Evolutionary conservation across 1,284 basidiomycete genomes (phyloP), one percentile per base, ranked within the genome.

Genomic region (Irpex rosettiformis): DNA sequence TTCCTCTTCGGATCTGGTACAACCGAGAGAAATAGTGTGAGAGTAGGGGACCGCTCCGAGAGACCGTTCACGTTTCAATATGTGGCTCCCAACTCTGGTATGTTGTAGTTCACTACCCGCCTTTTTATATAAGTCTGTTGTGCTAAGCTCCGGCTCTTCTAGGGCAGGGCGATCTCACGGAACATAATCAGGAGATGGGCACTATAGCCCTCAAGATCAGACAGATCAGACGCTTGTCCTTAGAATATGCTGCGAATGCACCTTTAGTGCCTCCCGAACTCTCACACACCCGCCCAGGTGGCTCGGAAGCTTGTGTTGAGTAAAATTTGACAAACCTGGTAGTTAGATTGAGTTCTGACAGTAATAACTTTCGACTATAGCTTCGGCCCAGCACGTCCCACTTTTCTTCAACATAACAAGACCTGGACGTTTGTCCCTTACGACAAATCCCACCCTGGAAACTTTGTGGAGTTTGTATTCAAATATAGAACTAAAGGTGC

Each of bases 401-500:
- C 77, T 10, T 70, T 65, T 25, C 65, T 71, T 22, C 82, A 82
- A 58, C 73, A 69, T 57, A 70, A 70, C 5, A 67, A 70, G 22
- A 88, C 86, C 3, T 86, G 81, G 82, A 66, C 69, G 5, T 75
- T 83, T 3, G 72, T 74, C 58, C 74, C 81, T 0, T 74, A 79
- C 59, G 77, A 79, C 43, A 69, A 70, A 42, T 61, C 68, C 62
- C 51, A 67, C 3, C 69, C 67, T 3, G 75, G 71, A 16, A 78
- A 81, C 16, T 80, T 79, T 55, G 82, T 87, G 22, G 80, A 82
- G 4, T 88, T 88, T 64, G 73, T 80, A 2, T 88, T 77, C 61
- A 67, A 82, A 47, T 88, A 88, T 67, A 74, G 83, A 30, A 75
- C 79, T 33, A 69, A 65, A 57, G 81, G 84, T 83, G 62, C 52